Conservation (phyloP, 1,284 basidiomycete species). For the Sutorius eximius region DNA sequence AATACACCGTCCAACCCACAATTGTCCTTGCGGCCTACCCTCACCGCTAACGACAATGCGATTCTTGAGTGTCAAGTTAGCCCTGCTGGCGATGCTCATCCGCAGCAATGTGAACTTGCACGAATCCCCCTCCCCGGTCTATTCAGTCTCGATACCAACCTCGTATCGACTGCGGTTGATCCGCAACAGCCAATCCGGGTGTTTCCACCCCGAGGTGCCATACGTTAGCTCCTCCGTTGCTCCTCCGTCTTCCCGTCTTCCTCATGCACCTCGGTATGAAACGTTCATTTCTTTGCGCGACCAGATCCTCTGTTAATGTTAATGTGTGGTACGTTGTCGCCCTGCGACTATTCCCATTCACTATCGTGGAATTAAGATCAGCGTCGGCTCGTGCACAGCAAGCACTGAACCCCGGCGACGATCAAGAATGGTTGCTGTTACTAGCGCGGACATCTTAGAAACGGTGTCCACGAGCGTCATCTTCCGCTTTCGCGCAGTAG, state of each 20-base stretch:
- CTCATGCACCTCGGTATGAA: constrained; percentile 27
- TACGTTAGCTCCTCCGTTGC: constrained; percentile 10
- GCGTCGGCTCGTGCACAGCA: constrained; percentile 36
- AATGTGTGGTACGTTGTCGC: constrained; percentile 6
- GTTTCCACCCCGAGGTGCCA: constrained; percentile 6
- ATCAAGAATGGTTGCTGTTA: constrained; percentile 33
- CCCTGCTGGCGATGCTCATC: constrained; percentile 21
- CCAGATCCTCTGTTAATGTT: constrained; percentile 13
- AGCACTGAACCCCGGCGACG: constrained; percentile 26
- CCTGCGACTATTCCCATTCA: constrained; percentile 14
- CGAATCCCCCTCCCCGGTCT: constrained; percentile 9
- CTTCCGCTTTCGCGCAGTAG: constrained; percentile 25
- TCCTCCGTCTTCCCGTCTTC: constrained; percentile 11
- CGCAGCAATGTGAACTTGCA: constrained; percentile 17
- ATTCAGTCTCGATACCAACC: constrained; percentile 10
- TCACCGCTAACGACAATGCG: constrained; percentile 13
- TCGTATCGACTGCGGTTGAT: constrained; percentile 26
- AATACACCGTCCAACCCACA: constrained; percentile 26
- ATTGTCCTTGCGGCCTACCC: constrained; percentile 18
- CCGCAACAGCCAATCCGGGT: constrained; percentile 26
- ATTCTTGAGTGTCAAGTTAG: constrained; percentile 21
- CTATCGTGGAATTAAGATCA: constrained; percentile 24
- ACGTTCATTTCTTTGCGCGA: constrained; percentile 15
- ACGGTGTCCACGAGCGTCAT: constrained; percentile 28
- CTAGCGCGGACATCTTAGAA: constrained; percentile 29